Evolutionary conservation across 177 flowering plant species (phyloP), one percentile per base, ranked within the genome.

Genomic region (Vitis hybrid): DNA sequence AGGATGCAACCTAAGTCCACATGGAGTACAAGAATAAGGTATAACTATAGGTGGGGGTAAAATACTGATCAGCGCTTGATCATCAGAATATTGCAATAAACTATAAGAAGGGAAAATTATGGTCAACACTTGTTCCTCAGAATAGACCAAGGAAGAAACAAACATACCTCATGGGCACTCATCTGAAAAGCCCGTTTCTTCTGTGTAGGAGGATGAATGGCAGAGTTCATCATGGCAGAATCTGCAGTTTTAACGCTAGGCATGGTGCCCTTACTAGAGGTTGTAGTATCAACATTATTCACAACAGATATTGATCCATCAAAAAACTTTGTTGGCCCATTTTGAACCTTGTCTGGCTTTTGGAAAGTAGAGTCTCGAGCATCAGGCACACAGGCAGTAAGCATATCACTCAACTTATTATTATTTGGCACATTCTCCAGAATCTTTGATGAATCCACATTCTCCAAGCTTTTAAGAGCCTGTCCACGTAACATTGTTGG

Each of bases 151-250:
- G 17, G 54, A 52, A 51, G 20, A 51, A 35, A 48, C 63, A 49
- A 72, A n/a, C 20, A 72, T 83, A 93, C 99, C 97, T 96, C 97
- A 74, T 86, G 89, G 30, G 97, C 97, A 80, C 88, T 90, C 91
- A 96, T 96, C 78, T 83, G 86, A 79, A 92, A 96, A 30, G 84
- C 88, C 30, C 80, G 79, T 65, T 81, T 89, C 74, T 73, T 86
- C 69, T 67, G 83, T 50, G 81, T 54, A 61, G 76, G 79, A 58
- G 74, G 76, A 65, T 76, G 65, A 53, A 66, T 41, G 48, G n/a
- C 73, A 71, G 67, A 58, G 24, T 59, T 67, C 17, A 64, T 12
- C 68, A 65, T 56, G 12, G 59, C 30, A 46, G 83, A 70, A 67
- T 76, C 80, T 15, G 68, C 59, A 15, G 53, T 35, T 60, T 66